These are phyloP conservation scores for Panicum miliaceum DNA, from an alignment of 176 grass and related monocot genomes.

Conservation along the genomic window DNA sequence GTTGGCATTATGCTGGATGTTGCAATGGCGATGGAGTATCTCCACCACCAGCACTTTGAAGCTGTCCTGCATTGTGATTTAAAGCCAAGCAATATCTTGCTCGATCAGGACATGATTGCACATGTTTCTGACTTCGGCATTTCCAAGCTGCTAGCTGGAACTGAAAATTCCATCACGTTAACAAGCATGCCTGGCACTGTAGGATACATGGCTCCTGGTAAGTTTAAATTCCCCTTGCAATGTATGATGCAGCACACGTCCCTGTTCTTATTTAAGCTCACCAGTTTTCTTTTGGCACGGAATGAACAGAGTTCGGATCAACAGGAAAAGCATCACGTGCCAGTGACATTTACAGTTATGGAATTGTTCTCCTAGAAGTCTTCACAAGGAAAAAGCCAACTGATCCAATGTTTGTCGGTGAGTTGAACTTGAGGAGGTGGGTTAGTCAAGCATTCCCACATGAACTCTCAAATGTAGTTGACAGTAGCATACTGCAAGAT, in stretches of 20 bases:
- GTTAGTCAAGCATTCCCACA: constrained; percentile 36
- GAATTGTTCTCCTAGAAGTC: constrained; percentile 60
- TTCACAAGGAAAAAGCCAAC: constrained; percentile 56
- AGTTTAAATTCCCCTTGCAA: not conserved
- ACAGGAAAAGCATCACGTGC: constrained; percentile 43
- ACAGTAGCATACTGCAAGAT: constrained; percentile 25
- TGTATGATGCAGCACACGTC: not conserved
- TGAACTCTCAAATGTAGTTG: constrained; percentile 27
- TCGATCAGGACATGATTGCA: constrained; percentile 47
- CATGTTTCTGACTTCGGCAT: constrained; percentile 48
- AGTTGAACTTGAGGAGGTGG: constrained; percentile 60
- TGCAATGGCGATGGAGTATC: constrained; percentile 52
- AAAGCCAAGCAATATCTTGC: constrained; percentile 53
- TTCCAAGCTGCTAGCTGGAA: constrained; percentile 45
- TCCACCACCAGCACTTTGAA: constrained; percentile 36
- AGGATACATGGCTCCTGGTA: constrained; percentile 19
- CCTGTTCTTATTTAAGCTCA: not conserved
- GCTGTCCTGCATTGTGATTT: constrained; percentile 51
- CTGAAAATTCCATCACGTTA: constrained; percentile 32
- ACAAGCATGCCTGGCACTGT: constrained; percentile 45
- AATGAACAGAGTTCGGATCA: constrained; percentile 52
- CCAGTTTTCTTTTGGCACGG: not conserved
- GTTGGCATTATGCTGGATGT: constrained; percentile 39
- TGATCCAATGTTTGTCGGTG: constrained; percentile 48
- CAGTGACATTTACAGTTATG: constrained; percentile 64